Evolutionary conservation across 768 basidiomycete genomes (phyloP), one percentile per base, ranked within the genome.

Genomic region (Hebeloma cylindrosporum): DNA sequence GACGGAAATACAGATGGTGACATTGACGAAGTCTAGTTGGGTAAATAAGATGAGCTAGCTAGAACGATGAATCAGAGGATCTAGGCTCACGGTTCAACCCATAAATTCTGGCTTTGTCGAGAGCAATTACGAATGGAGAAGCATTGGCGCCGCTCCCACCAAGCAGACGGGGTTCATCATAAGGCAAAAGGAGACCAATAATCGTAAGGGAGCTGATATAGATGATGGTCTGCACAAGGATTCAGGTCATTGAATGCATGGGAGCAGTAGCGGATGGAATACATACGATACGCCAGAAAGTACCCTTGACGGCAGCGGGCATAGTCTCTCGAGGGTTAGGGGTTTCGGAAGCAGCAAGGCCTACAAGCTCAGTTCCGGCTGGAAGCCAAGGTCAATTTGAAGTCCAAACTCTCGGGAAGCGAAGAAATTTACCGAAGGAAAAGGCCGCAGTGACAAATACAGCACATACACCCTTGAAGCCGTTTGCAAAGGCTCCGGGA

Each of bases 391-490:
- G 28, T 45, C 16, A 40, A 21, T 34, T 20, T n/a, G 13, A 3
- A n/a, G 2, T 18, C 1, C 27, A 17, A 4, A 7, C 7, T 8
- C 2, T 2, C 10, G 3, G 37, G 36, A 40, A 20, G 22, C 8
- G 21, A 11, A 28, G 11, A n/a, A 13, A 48, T 66, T 40, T 23
- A 70, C 68, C 50, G 43, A 71, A 70, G 5, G 70, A 66, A 59
- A 71, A 73, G 4, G 70, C 69, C n/a, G 69, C 73, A 39, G 72
- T 73, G 27, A 75, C 73, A 44, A 73, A 75, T 16, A 73, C 72
- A 11, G 68, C 47, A 47, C 72, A 75, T 3, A 75, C 61, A 51
- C 73, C 72, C 45, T 71, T 68, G 60, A 74, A 73, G 5, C 72
- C 73, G 38, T 72, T 64, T 11, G 73, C 68, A 38, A 75, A 71